A percentile compares a stretch with the other conserved stretches of the same genome.
These are phyloP conservation scores for Sindora glabra DNA, from an alignment of 306 rosid genomes.

Conservation along the genomic window DNA sequence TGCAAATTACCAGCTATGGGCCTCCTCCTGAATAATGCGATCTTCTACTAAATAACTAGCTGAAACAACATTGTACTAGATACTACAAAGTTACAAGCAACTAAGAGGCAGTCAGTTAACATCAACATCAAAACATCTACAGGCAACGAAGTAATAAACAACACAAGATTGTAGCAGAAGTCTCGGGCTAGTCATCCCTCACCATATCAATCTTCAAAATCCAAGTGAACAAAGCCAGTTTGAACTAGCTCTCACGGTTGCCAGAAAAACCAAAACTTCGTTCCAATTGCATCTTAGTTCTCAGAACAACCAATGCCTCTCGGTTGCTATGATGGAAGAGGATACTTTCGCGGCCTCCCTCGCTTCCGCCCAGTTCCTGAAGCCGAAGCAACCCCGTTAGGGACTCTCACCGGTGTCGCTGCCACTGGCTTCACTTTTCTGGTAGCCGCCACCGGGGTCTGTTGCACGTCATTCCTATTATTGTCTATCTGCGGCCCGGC, in stretches of 20 bases:
- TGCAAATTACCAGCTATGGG: neutral
- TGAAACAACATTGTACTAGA: slow-evolving; percentile 5
- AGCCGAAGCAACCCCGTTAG: slow-evolving; percentile 15
- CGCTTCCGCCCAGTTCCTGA: slow-evolving; percentile 28
- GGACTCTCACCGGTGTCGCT: neutral
- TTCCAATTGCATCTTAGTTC: neutral
- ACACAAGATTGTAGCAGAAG: neutral
- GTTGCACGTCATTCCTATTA: neutral
- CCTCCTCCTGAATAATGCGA: neutral
- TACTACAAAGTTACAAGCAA: slow-evolving; percentile 1
- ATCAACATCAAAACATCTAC: slow-evolving; percentile 11
- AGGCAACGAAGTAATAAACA: neutral
- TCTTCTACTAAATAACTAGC: slow-evolving; percentile 10
- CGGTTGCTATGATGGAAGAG: slow-evolving; percentile 8
- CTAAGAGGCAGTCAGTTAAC: slow-evolving; percentile 1
- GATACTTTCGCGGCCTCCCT: slow-evolving; percentile 49
- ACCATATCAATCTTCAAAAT: neutral
- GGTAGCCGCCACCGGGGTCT: neutral
- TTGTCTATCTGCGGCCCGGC: slow-evolving; percentile 7
- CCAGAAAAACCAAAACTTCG: neutral
- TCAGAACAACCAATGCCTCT: neutral
- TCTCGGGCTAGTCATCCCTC: neutral
- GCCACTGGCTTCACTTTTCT: neutral
- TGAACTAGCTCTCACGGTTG: neutral
- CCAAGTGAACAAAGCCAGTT: neutral